Conservation (phyloP, 768 basidiomycete genomes). For the Suillus discolor region DNA sequence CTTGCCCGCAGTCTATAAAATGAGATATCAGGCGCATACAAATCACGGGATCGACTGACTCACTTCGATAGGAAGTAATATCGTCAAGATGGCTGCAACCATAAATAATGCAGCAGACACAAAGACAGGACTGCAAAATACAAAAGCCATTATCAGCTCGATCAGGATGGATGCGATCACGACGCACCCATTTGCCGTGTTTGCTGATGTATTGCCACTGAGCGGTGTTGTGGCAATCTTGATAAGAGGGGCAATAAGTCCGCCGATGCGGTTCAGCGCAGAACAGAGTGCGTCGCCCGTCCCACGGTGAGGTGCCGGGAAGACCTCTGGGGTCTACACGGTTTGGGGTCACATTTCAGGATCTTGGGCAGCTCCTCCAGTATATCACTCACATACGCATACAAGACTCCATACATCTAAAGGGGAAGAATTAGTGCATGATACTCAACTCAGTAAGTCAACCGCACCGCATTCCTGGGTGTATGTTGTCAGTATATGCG, state of each 20-base stretch:
- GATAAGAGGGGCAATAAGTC: slow-evolving; percentile 50
- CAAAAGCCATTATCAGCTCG: background rate
- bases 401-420: slow-evolving; percentile 55
- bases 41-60: slow-evolving; percentile 4
- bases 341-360: background rate
- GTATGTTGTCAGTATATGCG: background rate
- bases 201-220: slow-evolving; percentile 30
- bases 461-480: slow-evolving; percentile 38
- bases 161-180: background rate
- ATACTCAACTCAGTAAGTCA: background rate
- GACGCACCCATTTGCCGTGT: slow-evolving; percentile 39
- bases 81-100: slow-evolving; percentile 40
- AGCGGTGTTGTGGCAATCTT: slow-evolving; percentile 46
- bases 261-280: slow-evolving; percentile 50
- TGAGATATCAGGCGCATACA: background rate
- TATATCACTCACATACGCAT: slow-evolving; percentile 39
- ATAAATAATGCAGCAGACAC: slow-evolving; percentile 50
- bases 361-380: background rate
- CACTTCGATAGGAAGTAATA: slow-evolving; percentile 53
- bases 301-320: slow-evolving; percentile 58
- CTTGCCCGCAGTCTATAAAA: slow-evolving; percentile 28
- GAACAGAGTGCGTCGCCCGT: slow-evolving; percentile 54
- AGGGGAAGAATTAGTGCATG: slow-evolving; percentile 8
- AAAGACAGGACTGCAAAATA: slow-evolving; percentile 42
- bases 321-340: slow-evolving; percentile 52